Base-by-base conservation (phyloP, 331 rosid genomes). In the Erythrophleum ivorense region DNA sequence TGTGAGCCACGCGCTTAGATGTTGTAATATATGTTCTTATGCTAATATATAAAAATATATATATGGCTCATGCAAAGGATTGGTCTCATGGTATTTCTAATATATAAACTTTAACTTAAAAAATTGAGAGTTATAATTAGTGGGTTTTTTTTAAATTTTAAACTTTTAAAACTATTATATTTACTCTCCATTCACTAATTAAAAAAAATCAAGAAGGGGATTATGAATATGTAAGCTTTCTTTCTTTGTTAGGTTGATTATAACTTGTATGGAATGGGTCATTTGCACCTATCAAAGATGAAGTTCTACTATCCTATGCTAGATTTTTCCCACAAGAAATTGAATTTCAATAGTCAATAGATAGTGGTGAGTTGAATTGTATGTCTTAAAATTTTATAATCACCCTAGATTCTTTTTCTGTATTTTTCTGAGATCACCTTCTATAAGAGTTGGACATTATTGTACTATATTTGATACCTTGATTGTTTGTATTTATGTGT, bases 231-330 rank as follows among this genome's bases (percentile, higher is more conserved):
- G 36, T 73, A 66, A 70, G 59, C 65, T 80, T 75, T 81, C 62
- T 71, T 46, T 46, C 52, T 82, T 48, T 88, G 83, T 54, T 81
- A 95, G 99, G 82, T 93, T 70, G 99, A 95, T 84, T 87, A 91
- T 88, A 95, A 93, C 87, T 89, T 95, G 89, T 91, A 91, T 60
- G 98, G 99, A 86, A 95, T 95, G 99, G 91, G 97, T 55, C 94
- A 87, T 80, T 70, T 95, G 75, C 97, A 95, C 83, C 80, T 90
- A 66, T 89, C 91, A 48, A 95, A 93, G 84, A 81, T 95, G 90
- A 91, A 89, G 85, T 95, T 95, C 60, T 96, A 97, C 76, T 88
- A 85, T 80, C 97, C 97, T 54, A 73, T 91, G 46, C 97, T 93
- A 43, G 91, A 86, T 81, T 86, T 83, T 81, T 68, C 82, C 40